Percentiles rank a stretch among this genome's conserved stretches.
Conservation (phyloP, 805 yeast genomes). For the Ogataea thermomethanolica region DNA sequence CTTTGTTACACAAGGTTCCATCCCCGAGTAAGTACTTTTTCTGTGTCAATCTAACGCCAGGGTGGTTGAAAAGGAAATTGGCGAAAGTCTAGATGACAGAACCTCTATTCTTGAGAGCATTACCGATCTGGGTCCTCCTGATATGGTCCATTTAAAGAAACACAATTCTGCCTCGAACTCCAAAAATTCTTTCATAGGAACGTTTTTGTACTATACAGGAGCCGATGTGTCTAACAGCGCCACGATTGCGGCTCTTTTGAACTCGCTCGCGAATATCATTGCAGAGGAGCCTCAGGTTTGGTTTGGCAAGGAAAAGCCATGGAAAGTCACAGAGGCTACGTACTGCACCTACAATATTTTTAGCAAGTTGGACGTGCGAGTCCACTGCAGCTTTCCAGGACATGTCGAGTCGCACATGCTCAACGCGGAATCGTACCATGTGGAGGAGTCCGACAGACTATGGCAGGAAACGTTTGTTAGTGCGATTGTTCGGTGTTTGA, state of each 20-base stretch:
- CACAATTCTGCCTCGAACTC: conserved; percentile 27
- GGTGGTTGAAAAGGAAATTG: conserved; percentile 49
- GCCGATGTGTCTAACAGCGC: conserved; percentile 74
- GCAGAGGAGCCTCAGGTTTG: conserved; percentile 63
- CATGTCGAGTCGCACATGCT: conserved; percentile 54
- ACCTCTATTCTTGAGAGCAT: conserved; percentile 56
- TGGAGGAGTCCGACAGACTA: conserved; percentile 45
- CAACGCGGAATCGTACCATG: conserved; percentile 48
- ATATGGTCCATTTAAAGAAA: conserved; percentile 49
- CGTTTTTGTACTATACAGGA: conserved; percentile 72
- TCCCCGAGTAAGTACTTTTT: conserved; percentile 49
- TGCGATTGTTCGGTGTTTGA: conserved; percentile 69
- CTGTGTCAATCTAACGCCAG: conserved; percentile 27
- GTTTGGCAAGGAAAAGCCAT: conserved; percentile 73
- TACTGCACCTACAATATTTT: conserved; percentile 63
- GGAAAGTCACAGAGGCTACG: conserved; percentile 68
- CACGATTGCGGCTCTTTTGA: conserved; percentile 71
- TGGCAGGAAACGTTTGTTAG: conserved; percentile 67
- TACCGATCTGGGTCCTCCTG: conserved; percentile 72
- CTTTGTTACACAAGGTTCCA: conserved; percentile 52
- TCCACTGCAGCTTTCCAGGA: conserved; percentile 74
- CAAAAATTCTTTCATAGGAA: conserved; percentile 54
- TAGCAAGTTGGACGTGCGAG: conserved; percentile 64
- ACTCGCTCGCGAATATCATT: conserved; percentile 62
- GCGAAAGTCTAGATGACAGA: conserved; percentile 58